These are phyloP conservation scores for Xylariomycetidae sp. DNA, from an alignment of 2,329 filamentous ascomycete genomes.

Conservation along the genomic window DNA sequence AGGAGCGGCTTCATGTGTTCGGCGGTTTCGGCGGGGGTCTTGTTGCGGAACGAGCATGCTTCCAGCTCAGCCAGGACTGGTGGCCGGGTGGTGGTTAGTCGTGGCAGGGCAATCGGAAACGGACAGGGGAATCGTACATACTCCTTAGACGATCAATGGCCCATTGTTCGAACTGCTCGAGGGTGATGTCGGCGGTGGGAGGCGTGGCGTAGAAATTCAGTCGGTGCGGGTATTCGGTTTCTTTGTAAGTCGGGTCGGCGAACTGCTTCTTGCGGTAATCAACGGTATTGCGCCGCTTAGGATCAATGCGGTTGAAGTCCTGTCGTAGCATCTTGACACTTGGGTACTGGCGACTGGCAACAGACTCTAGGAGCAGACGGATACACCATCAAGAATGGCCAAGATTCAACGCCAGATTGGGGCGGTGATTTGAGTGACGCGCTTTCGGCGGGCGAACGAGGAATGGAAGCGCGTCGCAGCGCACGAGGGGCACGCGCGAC, in stretches of 20 bases:
- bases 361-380: too few species aligned
- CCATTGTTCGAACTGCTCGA: conserved; percentile 99
- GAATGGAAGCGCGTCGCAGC: too few species aligned
- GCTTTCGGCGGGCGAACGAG: too few species aligned
- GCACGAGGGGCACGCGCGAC: too few species aligned
- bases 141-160: conserved; percentile 85
- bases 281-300: conserved; percentile 71
- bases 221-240: conserved; percentile 73
- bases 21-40: conserved; percentile 72
- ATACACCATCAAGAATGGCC: too few species aligned
- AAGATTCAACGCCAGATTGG: too few species aligned
- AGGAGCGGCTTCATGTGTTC: conserved; percentile 80
- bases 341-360: too few species aligned
- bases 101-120: neutral
- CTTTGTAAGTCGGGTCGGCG: conserved; percentile 67
- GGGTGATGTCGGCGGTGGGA: conserved; percentile 87
- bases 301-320: conserved; percentile 44
- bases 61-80: conserved; percentile 87
- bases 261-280: conserved; percentile 87
- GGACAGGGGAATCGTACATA: conserved; percentile 33
- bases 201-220: conserved; percentile 88
- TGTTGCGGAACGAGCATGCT: conserved; percentile 92
- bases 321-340: conserved; percentile 25
- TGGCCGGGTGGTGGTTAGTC: conserved; percentile 10
- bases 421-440: too few species aligned